A percentile compares a stretch with the other conserved stretches of the same genome.
These are phyloP conservation scores for Leishmania gerbilli DNA, from an alignment of 208 protist species.

Conservation along the genomic window DNA sequence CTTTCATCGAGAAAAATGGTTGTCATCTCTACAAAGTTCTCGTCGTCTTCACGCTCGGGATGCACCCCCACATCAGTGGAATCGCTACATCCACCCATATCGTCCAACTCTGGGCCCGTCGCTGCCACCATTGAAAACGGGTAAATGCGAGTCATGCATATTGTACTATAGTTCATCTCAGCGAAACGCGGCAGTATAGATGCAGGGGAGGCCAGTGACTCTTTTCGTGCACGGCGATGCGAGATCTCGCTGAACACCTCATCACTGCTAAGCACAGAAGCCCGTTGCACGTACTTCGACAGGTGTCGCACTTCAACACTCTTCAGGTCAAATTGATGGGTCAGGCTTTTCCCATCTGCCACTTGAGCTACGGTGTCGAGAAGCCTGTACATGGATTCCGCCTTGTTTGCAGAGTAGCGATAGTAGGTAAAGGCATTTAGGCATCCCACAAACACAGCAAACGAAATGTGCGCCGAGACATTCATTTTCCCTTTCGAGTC, in stretches of 20 bases:
- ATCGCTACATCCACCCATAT: neutral
- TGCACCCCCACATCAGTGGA: neutral
- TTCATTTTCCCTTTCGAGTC: neutral
- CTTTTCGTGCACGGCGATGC: conserved; percentile 1
- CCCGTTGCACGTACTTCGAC: conserved; percentile 10
- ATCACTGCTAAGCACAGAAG: conserved; percentile 18
- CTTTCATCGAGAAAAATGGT: neutral
- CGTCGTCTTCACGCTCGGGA: neutral
- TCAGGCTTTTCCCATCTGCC: conserved; percentile 2
- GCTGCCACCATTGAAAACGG: neutral
- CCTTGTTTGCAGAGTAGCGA: conserved; percentile 15
- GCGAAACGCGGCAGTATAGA: neutral
- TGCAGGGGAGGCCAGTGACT: neutral
- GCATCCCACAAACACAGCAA: conserved; percentile 14
- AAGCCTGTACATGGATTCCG: neutral
- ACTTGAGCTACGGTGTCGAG: conserved; percentile 20
- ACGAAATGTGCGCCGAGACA: conserved; percentile 1
- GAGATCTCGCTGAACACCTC: conserved; percentile 4
- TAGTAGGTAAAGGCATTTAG: conserved; percentile 26
- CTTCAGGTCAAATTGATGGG: conserved; percentile 4
- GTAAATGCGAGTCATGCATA: neutral
- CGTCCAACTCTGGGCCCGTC: neutral
- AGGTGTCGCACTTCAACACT: neutral
- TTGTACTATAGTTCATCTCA: conserved; percentile 10
- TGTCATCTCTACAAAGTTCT: conserved; percentile 5